Evolutionary conservation across 140 eudicot genomes (phyloP).

Genomic region (Erigeron philadelphicus): DNA sequence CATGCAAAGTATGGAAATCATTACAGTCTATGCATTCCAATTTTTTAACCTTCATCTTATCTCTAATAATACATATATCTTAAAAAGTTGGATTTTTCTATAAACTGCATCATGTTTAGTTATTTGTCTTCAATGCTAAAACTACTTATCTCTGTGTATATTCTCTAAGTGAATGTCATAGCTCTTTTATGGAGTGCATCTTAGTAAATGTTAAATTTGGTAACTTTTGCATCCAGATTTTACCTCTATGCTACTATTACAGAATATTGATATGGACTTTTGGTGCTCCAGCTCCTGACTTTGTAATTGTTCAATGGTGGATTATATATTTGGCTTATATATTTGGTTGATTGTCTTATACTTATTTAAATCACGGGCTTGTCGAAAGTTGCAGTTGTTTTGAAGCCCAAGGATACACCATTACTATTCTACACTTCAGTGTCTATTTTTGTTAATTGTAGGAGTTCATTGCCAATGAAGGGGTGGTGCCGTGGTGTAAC

Average conservation of each 20-base stretch:
- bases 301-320: too few relatives aligned
- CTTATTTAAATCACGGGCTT: too few relatives aligned
- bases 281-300: neutral
- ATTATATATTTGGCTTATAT: too few relatives aligned
- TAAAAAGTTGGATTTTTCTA: slow-evolving; percentile 4
- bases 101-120: neutral
- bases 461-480: too few relatives aligned
- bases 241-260: slow-evolving; percentile 7
- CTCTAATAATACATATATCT: neutral
- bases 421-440: too few relatives aligned
- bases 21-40: slow-evolving; percentile 87
- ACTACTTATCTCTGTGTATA: neutral
- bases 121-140: slow-evolving; percentile 3
- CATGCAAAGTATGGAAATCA: slow-evolving; percentile 98
- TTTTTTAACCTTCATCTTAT: slow-evolving; percentile 24
- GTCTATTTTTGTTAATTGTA: too few relatives aligned
- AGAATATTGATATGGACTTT: neutral
- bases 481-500: too few relatives aligned
- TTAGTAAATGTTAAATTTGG: neutral
- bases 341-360: too few relatives aligned
- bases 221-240: too few relatives aligned
- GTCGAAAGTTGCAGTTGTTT: too few relatives aligned
- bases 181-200: neutral
- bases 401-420: too few relatives aligned
- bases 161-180: neutral